Percentiles rank a stretch among this genome's conserved stretches.
Conservation (phyloP, 306 rosid genomes). For the Prinsepia uniflora region DNA sequence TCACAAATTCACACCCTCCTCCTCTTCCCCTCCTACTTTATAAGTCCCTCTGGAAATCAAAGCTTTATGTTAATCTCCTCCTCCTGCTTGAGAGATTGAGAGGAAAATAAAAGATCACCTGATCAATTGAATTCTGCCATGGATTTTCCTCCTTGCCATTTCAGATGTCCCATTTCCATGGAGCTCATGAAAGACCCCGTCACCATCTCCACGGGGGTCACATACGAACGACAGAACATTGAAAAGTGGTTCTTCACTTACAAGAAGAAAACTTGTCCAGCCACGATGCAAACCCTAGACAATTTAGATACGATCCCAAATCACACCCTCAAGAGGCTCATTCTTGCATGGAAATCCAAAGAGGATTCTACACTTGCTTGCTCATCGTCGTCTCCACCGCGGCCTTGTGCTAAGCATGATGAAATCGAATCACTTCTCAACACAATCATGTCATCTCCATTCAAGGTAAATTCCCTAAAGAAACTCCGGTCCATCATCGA, state of each 20-base stretch:
- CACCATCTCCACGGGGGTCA: conserved; percentile 46
- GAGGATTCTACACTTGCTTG: neutral
- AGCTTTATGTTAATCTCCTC: neutral
- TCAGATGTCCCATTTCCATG: conserved; percentile 52
- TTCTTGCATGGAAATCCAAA: conserved; percentile 35
- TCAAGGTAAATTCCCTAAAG: conserved; percentile 44
- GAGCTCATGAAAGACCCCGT: conserved; percentile 54
- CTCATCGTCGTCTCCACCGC: neutral
- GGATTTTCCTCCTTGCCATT: conserved; percentile 38
- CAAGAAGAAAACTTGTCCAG: conserved; percentile 54
- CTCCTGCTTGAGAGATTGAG: neutral
- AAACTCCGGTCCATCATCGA: conserved; percentile 42
- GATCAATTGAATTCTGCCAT: conserved; percentile 19
- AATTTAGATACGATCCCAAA: conserved; percentile 39
- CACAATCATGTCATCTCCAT: conserved; percentile 46
- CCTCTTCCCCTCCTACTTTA: neutral
- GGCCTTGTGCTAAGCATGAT: conserved; percentile 1
- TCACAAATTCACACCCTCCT: conserved; percentile 19
- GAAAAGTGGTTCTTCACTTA: conserved; percentile 49
- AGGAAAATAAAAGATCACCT: neutral
- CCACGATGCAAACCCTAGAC: conserved; percentile 40
- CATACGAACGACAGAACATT: conserved; percentile 49
- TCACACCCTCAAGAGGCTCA: conserved; percentile 52
- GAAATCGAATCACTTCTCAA: conserved; percentile 30
- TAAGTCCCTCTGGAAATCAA: neutral